Evolutionary conservation across 139 green algal species (phyloP), one percentile per base, ranked within the genome.

Genomic region (Asterochloris sp.): DNA sequence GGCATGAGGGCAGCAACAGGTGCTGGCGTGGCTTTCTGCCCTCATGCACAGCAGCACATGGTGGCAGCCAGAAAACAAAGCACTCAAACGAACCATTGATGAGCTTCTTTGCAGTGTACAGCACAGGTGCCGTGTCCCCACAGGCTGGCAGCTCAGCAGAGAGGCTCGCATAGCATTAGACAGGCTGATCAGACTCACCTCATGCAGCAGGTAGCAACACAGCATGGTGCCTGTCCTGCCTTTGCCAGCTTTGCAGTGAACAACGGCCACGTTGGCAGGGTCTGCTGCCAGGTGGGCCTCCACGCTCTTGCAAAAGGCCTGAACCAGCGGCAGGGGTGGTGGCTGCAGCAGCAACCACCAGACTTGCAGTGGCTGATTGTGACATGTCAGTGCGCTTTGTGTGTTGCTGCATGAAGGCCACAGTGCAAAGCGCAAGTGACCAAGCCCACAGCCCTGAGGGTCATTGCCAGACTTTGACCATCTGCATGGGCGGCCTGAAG

Each of bases 211-310:
- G 62, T 93, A 85, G 27, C 76, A 83, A 69, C 85, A 92, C 28
- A 96, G 88, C 78, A 93, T 89, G 26, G 89, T 80, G 28, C 92
- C 92, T 14, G 91, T 96, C n/a, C 92, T 84, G 10, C 91, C 90
- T 78, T 94, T 94, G 68, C 92, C 92, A 24, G 92, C 92, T 81
- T 96, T 96, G 91, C 92, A 96, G 85, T 96, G 92, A 68, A 96
- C 88, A 0, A 86, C 90, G 13, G 89, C 83, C 38, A 91, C 85
- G 63, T 93, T 89, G 19, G 80, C 28, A 15, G 78, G 67, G 84
- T 89, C 23, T 10, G 80, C 80, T 14, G 62, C 47, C 71, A 95
- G 86, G 87, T 87, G 94, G 19, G 79, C 83, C 21, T 85, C 74
- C 14, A 88, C 89, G 64, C 92, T 83, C 16, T 86, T 69, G 71